Evolutionary conservation across 2,329 filamentous ascomycete genomes (phyloP).

Genomic region (Trichoderma simmonsii): DNA sequence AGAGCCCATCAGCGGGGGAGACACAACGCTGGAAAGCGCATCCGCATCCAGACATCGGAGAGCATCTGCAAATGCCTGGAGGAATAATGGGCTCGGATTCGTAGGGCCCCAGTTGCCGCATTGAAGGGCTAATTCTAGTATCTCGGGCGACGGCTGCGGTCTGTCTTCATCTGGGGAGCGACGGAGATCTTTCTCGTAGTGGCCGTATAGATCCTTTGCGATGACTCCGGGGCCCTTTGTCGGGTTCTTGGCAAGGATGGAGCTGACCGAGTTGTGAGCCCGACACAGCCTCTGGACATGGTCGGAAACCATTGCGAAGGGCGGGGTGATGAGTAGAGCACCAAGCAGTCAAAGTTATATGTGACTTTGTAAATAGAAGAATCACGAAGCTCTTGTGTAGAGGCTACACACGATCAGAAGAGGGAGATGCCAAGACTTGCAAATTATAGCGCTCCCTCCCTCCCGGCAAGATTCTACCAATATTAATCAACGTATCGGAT

Average conservation of each 20-base stretch:
- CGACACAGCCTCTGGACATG: conserved; percentile 51
- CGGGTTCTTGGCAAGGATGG: conserved; percentile 53
- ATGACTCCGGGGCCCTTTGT: conserved; percentile 50
- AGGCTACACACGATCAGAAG: background rate
- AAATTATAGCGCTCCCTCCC: background rate
- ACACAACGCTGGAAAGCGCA: conserved; percentile 49
- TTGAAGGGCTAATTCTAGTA: conserved; percentile 50
- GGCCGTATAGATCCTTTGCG: conserved; percentile 54
- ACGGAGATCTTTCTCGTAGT: conserved; percentile 23
- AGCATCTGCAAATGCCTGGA: conserved; percentile 65
- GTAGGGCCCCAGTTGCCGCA: conserved; percentile 67
- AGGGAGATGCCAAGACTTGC: background rate
- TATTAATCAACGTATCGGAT: too few relatives aligned
- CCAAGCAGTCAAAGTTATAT: background rate
- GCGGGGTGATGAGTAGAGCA: background rate
- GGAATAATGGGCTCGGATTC: conserved; percentile 64
- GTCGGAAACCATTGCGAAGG: conserved; percentile 29
- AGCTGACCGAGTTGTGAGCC: conserved; percentile 53
- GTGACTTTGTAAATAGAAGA: background rate
- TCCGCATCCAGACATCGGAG: conserved; percentile 54
- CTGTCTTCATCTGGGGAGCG: conserved; percentile 17
- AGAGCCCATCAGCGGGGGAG: conserved; percentile 50
- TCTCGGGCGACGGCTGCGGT: conserved; percentile 29
- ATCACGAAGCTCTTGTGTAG: background rate
- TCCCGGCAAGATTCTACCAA: background rate